These are phyloP conservation scores for Aegilops tauschii DNA, from an alignment of 176 grass and related monocot genomes.

Conservation along the genomic window DNA sequence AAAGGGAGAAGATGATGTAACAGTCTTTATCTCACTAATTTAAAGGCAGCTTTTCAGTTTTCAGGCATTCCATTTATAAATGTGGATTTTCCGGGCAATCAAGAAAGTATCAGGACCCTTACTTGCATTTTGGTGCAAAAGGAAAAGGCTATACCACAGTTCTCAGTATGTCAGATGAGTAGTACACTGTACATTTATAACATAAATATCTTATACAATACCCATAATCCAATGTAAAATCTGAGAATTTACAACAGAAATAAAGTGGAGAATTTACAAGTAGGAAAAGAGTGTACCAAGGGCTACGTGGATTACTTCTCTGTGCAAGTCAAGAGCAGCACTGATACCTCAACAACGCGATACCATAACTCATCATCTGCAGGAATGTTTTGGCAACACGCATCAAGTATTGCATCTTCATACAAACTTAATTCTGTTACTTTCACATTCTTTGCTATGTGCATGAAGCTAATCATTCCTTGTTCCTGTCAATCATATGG, in stretches of 20 bases:
- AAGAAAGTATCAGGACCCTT: neutral
- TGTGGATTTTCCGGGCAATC: neutral
- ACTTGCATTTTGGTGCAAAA: neutral
- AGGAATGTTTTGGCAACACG: slow-evolving; percentile 74
- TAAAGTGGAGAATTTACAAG: neutral
- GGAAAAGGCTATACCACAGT: neutral
- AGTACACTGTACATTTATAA: neutral
- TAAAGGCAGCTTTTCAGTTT: neutral
- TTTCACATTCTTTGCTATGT: slow-evolving; percentile 76
- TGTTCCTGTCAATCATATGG: slow-evolving; percentile 55
- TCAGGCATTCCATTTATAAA: neutral
- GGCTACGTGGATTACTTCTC: slow-evolving; percentile 64
- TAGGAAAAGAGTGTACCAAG: slow-evolving; percentile 54
- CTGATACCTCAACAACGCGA: slow-evolving; percentile 62
- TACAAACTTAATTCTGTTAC: slow-evolving; percentile 74
- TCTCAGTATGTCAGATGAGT: neutral
- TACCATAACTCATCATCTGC: slow-evolving; percentile 73
- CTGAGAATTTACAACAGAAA: neutral
- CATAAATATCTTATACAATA: neutral
- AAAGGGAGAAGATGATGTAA: neutral
- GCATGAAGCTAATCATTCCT: slow-evolving; percentile 64
- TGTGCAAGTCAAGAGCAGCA: slow-evolving; percentile 68
- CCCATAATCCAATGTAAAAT: neutral
- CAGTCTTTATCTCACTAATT: neutral
- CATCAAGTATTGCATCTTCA: slow-evolving; percentile 90